Base-by-base conservation (phyloP, 2,329 filamentous ascomycete species). In the Esteya vermicola region DNA sequence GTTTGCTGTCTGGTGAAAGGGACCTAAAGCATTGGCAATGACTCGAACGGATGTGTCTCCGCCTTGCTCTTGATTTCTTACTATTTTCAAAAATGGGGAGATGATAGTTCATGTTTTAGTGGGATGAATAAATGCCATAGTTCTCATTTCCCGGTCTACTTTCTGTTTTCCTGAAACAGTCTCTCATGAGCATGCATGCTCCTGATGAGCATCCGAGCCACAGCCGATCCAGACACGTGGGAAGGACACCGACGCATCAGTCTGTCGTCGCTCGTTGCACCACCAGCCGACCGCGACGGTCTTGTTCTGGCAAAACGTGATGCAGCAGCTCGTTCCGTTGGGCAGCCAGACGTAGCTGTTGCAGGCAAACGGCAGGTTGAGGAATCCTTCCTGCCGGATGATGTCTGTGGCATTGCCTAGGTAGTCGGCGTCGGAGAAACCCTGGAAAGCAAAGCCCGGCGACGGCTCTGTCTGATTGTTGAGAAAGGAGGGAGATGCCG, bases 371-470 rank as follows among this genome's bases (percentile, higher is more conserved):
- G 23, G 28, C 8, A 56, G 31, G 35, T 55, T 46, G 38, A 45
- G 36, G 33, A 48, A 50, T 16, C 50, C 54, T 34, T 54, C 50
- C 5, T 51, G 38, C 10, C 19, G 22, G 30, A 50, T 39, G 23
- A 59, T 34, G 0, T 40, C n/a, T 5, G 56, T 54, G 20, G 33
- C 37, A 0, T 47, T 39, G 14, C 55, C 55, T 3, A 13, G 22
- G 42, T 50, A 57, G 31, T 53, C 46, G 3, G 33, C 2, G 7
- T 44, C 43, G 1, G 51, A 48, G 35, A 52, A 60, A 8, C 43
- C 56, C 38, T 60, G 57, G 50, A 60, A 60, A 5, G 49, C 50
- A 19, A 54, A 52, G 2, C 43, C 41, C 2, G 36, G 33, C 14
- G 21, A 23, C 0, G 48, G 47, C 8, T 28, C 39, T 3, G 51